phyloP scores from a whole-genome alignment of 1,284 basidiomycete genomes.

The Irpex lacteus region DNA sequence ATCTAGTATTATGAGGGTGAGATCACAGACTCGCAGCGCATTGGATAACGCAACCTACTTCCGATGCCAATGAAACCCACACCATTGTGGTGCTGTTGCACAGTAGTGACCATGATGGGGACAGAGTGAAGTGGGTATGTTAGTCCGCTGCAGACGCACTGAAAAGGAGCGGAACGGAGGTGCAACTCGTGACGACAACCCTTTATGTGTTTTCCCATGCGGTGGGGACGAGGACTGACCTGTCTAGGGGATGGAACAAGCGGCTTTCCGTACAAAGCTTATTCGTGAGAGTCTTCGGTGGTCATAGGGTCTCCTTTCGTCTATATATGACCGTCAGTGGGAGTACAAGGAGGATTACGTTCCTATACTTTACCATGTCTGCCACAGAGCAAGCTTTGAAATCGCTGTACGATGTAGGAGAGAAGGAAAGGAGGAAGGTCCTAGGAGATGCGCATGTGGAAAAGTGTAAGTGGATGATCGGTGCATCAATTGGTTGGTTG shows the following conservation, averaged over 20 bases:
- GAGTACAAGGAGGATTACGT: not conserved
- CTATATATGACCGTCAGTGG: not conserved
- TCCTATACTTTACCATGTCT: not conserved
- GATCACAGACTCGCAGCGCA: not conserved
- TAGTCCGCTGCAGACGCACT: not conserved
- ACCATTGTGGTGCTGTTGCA: not conserved
- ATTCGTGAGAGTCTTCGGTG: not conserved
- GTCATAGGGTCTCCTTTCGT: not conserved
- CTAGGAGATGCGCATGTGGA: not conserved
- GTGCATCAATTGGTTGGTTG: not conserved
- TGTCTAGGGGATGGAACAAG: not conserved
- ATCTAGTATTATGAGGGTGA: not conserved
- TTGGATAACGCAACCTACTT: not conserved
- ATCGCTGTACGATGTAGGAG: not conserved
- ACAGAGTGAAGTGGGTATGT: not conserved
- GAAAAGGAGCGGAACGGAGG: not conserved
- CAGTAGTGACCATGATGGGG: not conserved
- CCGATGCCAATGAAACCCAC: not conserved
- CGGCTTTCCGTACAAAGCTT: not conserved
- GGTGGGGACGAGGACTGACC: not conserved
- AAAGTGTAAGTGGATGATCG: not conserved
- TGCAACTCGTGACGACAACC: not conserved
- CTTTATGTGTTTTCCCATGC: not conserved
- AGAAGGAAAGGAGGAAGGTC: not conserved
- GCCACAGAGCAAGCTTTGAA: not conserved